phyloP scores from a whole-genome alignment of 163 green algal genomes.

The Prototheca cutis region DNA sequence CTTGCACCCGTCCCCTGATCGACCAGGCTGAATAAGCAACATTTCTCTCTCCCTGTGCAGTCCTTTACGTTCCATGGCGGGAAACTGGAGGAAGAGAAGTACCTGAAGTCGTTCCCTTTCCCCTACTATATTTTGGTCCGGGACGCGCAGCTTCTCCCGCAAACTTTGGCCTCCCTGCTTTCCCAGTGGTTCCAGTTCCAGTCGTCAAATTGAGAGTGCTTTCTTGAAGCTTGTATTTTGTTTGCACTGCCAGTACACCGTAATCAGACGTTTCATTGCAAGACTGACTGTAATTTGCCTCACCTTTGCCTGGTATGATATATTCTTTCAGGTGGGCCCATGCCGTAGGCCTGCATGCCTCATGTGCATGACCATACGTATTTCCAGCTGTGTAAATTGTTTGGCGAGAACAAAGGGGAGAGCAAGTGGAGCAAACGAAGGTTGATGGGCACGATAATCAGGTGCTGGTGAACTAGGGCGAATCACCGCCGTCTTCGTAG shows the following conservation, averaged over 20 bases:
- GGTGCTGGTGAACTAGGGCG: too few relatives aligned
- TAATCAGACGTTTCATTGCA: too few relatives aligned
- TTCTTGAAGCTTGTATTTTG: background rate
- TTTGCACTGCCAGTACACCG: background rate
- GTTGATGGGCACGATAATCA: too few relatives aligned
- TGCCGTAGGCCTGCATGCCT: too few relatives aligned
- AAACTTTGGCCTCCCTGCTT: constrained; percentile 81
- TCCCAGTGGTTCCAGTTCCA: constrained; percentile 76
- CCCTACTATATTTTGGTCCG: constrained; percentile 92
- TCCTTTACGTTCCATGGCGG: constrained; percentile 74
- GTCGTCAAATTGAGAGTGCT: background rate
- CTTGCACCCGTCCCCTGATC: background rate
- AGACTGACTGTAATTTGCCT: background rate
- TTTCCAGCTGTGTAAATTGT: too few relatives aligned
- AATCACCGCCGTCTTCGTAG: too few relatives aligned
- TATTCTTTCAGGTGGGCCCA: too few relatives aligned
- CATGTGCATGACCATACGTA: too few relatives aligned
- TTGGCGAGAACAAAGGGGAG: too few relatives aligned
- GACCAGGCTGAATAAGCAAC: background rate
- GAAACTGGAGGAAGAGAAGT: constrained; percentile 81
- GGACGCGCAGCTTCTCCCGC: constrained; percentile 77
- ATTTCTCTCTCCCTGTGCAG: constrained; percentile 36
- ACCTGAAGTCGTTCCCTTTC: constrained; percentile 98
- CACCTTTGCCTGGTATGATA: too few relatives aligned
- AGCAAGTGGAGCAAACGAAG: too few relatives aligned